Percentiles rank a stretch among this genome's conserved stretches.
These are phyloP conservation scores for Citrus mangshanensis DNA, from an alignment of 345 rosid species.

Conservation along the genomic window DNA sequence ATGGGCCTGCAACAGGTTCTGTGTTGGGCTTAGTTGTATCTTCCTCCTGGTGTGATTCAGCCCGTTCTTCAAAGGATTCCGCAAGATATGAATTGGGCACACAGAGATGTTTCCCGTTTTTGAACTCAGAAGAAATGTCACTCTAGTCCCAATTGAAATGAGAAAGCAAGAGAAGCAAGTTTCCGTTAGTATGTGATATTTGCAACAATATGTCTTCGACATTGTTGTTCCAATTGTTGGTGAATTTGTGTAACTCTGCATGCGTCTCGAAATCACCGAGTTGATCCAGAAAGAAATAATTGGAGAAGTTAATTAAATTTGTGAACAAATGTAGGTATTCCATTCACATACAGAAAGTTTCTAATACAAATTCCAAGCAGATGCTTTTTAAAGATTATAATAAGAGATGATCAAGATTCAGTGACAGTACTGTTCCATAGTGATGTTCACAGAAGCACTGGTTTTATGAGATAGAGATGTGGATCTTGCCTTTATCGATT, in stretches of 20 bases:
- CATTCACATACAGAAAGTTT: background rate
- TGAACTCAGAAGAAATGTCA: too few relatives aligned
- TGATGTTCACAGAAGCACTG: background rate
- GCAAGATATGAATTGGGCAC: too few relatives aligned
- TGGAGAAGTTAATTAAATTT: background rate
- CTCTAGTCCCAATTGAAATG: conserved; percentile 1
- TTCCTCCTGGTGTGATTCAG: too few relatives aligned
- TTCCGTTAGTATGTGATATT: background rate
- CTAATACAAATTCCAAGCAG: background rate
- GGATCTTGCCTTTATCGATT: background rate
- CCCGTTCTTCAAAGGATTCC: too few relatives aligned
- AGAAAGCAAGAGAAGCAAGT: conserved; percentile 26
- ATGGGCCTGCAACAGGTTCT: too few relatives aligned
- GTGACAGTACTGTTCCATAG: background rate
- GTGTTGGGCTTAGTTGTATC: too few relatives aligned
- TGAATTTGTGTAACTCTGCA: background rate
- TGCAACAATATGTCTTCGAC: background rate
- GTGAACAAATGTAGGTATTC: too few relatives aligned
- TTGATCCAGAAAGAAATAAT: conserved; percentile 51
- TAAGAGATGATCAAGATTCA: background rate
- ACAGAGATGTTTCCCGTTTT: too few relatives aligned
- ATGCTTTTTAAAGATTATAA: background rate
- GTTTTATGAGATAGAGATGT: background rate
- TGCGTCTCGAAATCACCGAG: conserved; percentile 53
- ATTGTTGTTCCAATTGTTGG: background rate